phyloP scores from a whole-genome alignment of 2,329 filamentous ascomycete genomes.

The Aspergillus sp. region DNA sequence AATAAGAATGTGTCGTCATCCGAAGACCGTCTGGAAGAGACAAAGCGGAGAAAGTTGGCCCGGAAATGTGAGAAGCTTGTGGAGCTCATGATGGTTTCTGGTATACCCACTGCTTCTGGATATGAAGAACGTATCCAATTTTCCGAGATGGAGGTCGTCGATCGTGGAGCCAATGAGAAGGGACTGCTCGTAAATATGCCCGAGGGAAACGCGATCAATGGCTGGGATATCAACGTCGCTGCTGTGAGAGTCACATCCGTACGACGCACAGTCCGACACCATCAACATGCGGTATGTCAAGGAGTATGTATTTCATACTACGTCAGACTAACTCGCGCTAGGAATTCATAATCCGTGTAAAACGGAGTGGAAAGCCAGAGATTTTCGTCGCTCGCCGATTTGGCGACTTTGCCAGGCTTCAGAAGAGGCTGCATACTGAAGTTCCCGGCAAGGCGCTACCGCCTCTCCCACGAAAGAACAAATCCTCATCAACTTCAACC shows the following conservation, averaged over 20 bases:
- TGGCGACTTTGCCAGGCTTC: constrained; percentile 78
- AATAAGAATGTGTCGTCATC: constrained; percentile 97
- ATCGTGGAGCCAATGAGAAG: constrained; percentile 86
- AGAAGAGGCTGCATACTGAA: constrained; percentile 77
- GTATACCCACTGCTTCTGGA: constrained; percentile 89
- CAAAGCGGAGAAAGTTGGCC: constrained; percentile 88
- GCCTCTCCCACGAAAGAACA: constrained; percentile 88
- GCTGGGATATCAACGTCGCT: constrained; percentile 95
- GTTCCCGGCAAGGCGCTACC: constrained; percentile 88
- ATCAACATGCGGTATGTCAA: constrained; percentile 78
- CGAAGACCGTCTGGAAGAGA: constrained; percentile 93
- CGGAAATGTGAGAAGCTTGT: constrained; percentile 93
- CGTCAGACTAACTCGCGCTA: constrained; percentile 34
- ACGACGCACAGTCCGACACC: constrained; percentile 83
- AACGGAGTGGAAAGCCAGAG: constrained; percentile 72
- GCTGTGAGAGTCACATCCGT: constrained; percentile 77
- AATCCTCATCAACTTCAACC: constrained; percentile 66
- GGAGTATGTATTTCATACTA: not conserved
- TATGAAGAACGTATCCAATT: constrained; percentile 98
- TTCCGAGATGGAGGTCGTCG: constrained; percentile 94
- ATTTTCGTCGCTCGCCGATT: constrained; percentile 82
- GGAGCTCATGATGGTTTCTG: constrained; percentile 99
- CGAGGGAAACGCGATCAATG: constrained; percentile 88
- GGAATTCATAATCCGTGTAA: constrained; percentile 89
- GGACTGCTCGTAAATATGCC: constrained; percentile 84